Base-by-base conservation (phyloP, 2,329 filamentous ascomycete genomes). In the Aspergillus niger region DNA sequence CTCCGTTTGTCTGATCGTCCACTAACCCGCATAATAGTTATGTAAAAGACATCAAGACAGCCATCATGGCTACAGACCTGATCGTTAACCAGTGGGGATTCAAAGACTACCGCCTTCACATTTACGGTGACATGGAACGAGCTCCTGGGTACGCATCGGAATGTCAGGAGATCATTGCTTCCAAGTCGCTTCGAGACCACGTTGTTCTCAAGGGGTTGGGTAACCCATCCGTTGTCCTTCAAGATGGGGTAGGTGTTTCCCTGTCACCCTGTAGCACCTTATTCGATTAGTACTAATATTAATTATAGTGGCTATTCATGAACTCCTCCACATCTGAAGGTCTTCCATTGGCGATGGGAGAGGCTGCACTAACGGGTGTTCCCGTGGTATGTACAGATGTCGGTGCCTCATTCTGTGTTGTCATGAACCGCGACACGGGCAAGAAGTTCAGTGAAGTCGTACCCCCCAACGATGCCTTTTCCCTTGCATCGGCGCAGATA, bases 81-180 rank as follows among this genome's bases (percentile, higher is more conserved):
- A 88, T 88, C 60, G 81, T 87, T 60, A 87, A 88, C 67, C 80
- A 85, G 65, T 88, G 82, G 80, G 85, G 85, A 8, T 87, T 88
- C 74, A 81, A 78, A 39, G 85, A 88, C 62, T 88, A 88, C 71
- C 79, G 81, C 51, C 80, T 88, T 1, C 81, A 86, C 58, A 83
- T 88, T n/a, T 88, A 88, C 65, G 86, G 86, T 11, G 85, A 84
- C n/a, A 83, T 86, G 61, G 86, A 88, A 69, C 84, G 86, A 62
- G 81, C 85, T 20, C 85, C 86, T 0, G 81, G 83, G 2, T 86
- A 87, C 65, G 83, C 84, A 1, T 84, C 83, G 0, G 83, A 82
- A 67, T 86, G 81, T 74, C 83, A 81, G 69, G 83, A 83, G 68
- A 79, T 85, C 30, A 82, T 85, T 60, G 81, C 82, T 5, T 81